A percentile compares a stretch with the other conserved stretches of the same genome.
Conservation (phyloP, 2,329 filamentous ascomycete species). For the Nothopassalora personata region DNA sequence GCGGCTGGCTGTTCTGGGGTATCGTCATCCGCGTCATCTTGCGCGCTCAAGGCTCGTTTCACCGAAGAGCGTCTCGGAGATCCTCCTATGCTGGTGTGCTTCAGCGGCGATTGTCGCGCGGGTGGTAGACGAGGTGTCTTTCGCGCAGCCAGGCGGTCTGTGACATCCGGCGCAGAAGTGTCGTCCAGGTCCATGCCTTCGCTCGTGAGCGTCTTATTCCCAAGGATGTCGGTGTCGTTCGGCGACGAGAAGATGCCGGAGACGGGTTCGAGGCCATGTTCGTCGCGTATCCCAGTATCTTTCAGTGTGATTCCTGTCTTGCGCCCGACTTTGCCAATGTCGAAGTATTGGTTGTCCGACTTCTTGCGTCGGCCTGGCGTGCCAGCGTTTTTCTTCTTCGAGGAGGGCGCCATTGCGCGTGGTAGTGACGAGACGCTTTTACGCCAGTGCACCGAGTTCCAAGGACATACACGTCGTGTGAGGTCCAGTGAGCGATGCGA, state of each 20-base stretch:
- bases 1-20: conserved; percentile 22
- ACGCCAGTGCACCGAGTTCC: conserved; percentile 17
- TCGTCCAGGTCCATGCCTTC: conserved; percentile 54
- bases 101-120: conserved; percentile 53
- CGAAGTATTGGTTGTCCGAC: conserved; percentile 32
- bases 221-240: conserved; percentile 37
- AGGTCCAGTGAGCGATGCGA: neutral
- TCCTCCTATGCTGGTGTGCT: conserved; percentile 58
- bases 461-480: neutral
- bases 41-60: conserved; percentile 38
- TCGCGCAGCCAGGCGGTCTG: conserved; percentile 38
- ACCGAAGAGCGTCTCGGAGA: conserved; percentile 58
- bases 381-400: conserved; percentile 12
- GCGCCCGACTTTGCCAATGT: conserved; percentile 33
- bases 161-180: conserved; percentile 53
- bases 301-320: conserved; percentile 83
- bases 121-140: conserved; percentile 45
- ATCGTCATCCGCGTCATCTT: conserved; percentile 9
- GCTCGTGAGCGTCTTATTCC: conserved; percentile 21
- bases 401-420: conserved; percentile 25
- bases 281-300: conserved; percentile 76
- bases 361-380: conserved; percentile 27
- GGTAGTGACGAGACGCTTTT: conserved; percentile 27
- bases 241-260: conserved; percentile 88
- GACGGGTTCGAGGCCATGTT: conserved; percentile 84